Conservation (phyloP, 2,329 filamentous ascomycete genomes). For the Neofusicoccum umdonicola region DNA sequence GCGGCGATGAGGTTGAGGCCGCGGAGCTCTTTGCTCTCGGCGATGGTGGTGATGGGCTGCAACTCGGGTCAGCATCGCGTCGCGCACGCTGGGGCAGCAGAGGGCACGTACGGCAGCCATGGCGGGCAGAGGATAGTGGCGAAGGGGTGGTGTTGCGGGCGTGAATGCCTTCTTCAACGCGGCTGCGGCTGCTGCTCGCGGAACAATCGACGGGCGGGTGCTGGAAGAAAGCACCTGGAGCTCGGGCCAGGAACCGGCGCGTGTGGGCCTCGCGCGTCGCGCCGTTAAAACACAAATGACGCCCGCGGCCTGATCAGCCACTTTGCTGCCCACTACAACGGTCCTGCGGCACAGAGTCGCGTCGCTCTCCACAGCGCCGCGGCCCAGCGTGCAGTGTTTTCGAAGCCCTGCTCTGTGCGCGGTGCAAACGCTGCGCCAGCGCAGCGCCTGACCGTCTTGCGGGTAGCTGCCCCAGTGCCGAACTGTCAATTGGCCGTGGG, state of each 20-base stretch:
- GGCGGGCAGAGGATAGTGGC: neutral
- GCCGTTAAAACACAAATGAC: neutral
- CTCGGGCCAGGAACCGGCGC: neutral
- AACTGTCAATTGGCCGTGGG: constrained; percentile 1
- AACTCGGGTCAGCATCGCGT: neutral
- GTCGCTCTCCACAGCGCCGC: neutral
- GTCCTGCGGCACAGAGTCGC: neutral
- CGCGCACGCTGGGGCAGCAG: neutral
- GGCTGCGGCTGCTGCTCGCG: neutral
- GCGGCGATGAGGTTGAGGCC: constrained; percentile 97
- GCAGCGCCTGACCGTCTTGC: neutral
- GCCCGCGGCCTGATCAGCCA: neutral
- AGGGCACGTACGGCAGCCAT: constrained; percentile 15
- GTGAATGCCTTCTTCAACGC: neutral
- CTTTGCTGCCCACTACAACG: neutral
- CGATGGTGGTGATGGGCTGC: constrained; percentile 74
- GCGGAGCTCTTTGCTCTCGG: constrained; percentile 92
- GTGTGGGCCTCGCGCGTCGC: neutral
- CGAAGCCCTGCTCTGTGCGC: neutral
- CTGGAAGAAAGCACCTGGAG: neutral
- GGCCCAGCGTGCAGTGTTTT: neutral
- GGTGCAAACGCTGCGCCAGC: neutral
- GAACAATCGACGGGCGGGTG: neutral
- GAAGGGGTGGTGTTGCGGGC: neutral
- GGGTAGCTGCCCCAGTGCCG: neutral